These are phyloP conservation scores for Ophioceras dolichostomum DNA, from an alignment of 2,329 filamentous ascomycete genomes.

Conservation along the genomic window DNA sequence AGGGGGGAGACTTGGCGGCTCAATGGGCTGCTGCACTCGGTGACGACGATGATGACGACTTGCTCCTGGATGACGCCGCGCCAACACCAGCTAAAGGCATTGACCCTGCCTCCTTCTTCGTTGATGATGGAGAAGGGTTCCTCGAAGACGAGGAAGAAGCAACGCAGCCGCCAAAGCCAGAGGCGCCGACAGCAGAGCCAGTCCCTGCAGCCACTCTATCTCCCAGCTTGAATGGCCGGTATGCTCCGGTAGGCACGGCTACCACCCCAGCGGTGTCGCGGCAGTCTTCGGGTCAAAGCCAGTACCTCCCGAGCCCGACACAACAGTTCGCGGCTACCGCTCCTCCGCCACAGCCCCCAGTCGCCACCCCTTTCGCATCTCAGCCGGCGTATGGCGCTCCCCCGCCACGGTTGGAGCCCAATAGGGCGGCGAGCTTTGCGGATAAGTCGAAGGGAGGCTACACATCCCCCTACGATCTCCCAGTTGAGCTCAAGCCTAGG, in stretches of 20 bases:
- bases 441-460: conserved; percentile 89
- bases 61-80: conserved; percentile 45
- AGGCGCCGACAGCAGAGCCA: background rate
- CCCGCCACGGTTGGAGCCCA: conserved; percentile 27
- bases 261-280: background rate
- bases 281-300: background rate
- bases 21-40: conserved; percentile 76
- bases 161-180: background rate
- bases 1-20: conserved; percentile 52
- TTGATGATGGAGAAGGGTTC: conserved; percentile 78
- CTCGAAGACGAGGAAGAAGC: conserved; percentile 53
- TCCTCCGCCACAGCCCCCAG: too few species aligned
- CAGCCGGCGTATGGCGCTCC: conserved; percentile 6
- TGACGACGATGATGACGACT: conserved; percentile 56
- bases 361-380: too few species aligned
- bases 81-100: conserved; percentile 33
- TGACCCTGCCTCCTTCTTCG: conserved; percentile 55
- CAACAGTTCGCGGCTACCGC: too few species aligned
- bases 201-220: conserved; percentile 10
- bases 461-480: conserved; percentile 86
- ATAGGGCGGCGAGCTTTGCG: conserved; percentile 69
- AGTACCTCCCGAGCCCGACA: background rate
- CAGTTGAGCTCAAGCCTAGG: conserved; percentile 70
- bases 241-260: background rate
- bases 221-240: conserved; percentile 1